Base-by-base conservation (phyloP, 345 rosid genomes). In the Rhodamnia argentea region DNA sequence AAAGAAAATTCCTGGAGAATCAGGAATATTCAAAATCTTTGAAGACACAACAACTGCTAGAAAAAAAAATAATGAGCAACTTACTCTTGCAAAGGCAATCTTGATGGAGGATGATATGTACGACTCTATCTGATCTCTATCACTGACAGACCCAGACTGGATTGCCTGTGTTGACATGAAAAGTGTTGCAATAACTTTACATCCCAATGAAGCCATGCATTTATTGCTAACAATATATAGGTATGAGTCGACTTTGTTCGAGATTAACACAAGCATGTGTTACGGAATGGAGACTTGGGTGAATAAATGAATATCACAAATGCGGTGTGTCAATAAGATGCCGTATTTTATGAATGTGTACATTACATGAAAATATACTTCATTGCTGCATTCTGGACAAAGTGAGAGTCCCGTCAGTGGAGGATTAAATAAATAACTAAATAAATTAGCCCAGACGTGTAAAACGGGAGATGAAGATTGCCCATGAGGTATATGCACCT, bases 41-140 rank as follows among this genome's bases (percentile, higher is more conserved):
- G 81, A 37, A 37, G 40, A 82, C 13, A 60, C 11, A 58, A 83
- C 44, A 52, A 24, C 27, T 59, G 57, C 58, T 23, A 84, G 70
- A 50, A 44, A 50, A 37, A 37, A 18, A 58, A 83, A 32, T 54
- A 59, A n/a, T 57, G 74, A 22, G 52, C 29, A 85, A 93, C 93
- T 89, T 91, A 96, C 99, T 91, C 98, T 92, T 82, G 94, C 53
- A 92, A 95, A 96, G 55, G 96, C 91, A 87, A 88, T 93, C 94
- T 94, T 97, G 84, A 95, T 88, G 86, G 99, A 97, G 84, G 95
- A 95, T 87, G 93, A 91, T 89, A 96, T 92, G 86, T 92, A 96
- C 56, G 91, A 90, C 90, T 97, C 99, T 86, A 96, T 94, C 91
- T 96, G 98, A 89, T 95, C 98, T 53, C 91, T 92, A 89, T 96